phyloP scores from a whole-genome alignment of 768 basidiomycete genomes.

The Boletus vinaceobasis region DNA sequence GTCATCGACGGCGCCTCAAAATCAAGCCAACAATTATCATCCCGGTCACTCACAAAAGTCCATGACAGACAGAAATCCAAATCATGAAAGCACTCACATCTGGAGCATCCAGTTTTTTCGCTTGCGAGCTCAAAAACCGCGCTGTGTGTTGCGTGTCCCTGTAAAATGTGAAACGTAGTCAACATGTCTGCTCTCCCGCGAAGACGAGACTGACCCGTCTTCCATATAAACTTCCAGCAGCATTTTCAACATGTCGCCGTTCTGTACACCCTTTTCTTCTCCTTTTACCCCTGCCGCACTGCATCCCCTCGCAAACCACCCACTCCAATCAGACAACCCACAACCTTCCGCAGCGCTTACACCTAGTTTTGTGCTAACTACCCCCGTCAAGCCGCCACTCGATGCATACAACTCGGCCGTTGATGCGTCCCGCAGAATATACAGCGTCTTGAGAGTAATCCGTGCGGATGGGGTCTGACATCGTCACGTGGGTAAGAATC shows the following conservation, averaged over 20 bases:
- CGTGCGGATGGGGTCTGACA: conserved; percentile 7
- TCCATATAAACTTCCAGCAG: conserved; percentile 81
- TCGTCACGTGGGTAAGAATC: background rate
- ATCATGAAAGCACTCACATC: conserved; percentile 52
- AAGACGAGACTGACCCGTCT: conserved; percentile 53
- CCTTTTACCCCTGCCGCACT: conserved; percentile 38
- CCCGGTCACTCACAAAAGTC: background rate
- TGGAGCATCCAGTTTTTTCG: conserved; percentile 68
- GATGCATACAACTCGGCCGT: conserved; percentile 88
- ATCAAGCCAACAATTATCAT: background rate
- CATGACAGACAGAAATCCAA: background rate
- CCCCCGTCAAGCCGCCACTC: conserved; percentile 57
- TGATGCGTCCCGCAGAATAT: conserved; percentile 64
- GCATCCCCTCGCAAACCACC: conserved; percentile 47
- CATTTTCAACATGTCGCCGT: conserved; percentile 59
- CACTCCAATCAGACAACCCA: conserved; percentile 39
- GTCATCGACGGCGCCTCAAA: background rate
- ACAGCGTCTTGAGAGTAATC: conserved; percentile 61
- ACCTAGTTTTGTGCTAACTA: conserved; percentile 57
- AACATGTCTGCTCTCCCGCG: background rate
- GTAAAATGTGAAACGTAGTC: background rate
- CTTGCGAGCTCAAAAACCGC: conserved; percentile 74
- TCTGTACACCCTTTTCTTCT: conserved; percentile 40
- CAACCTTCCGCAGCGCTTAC: conserved; percentile 53
- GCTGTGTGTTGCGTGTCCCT: conserved; percentile 62